Evolutionary conservation across 2,329 filamentous ascomycete species (phyloP), one percentile per base, ranked within the genome.

Genomic region (Keithomyces neogunnii): DNA sequence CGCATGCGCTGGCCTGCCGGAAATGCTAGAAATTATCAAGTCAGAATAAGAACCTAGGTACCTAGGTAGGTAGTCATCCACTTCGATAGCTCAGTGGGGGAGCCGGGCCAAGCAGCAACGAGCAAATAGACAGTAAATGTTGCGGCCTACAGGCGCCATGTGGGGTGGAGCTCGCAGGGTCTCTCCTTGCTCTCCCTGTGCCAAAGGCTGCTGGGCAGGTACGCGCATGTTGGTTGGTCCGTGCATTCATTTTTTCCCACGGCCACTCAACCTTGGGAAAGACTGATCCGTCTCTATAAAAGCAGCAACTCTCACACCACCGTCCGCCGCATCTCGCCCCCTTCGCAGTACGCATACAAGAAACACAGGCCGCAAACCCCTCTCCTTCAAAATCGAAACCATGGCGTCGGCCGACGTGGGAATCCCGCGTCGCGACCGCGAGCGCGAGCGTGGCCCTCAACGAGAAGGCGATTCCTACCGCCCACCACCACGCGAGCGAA

Each of bases 381-480:
- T 42, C 19, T 28, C 40, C 13, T 7, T 10, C 32, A 28, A 29
- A 8, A 47, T 38, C 45, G 11, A 10, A 30, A 47, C 26, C 56
- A 75, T 76, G 73, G 73, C 73, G 50, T 74, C 73, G 57, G 71
- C 72, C 59, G 67, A 73, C 52, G 67, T 70, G 56, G 66, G 64
- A 55, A 66, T 69, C 52, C 68, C 68, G 55, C 68, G 62, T 57
- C 70, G 68, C 60, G 67, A 68, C 52, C 67, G 66, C 38, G 52
- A 54, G 36, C 49, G 46, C 28, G 47, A 46, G 11, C 53, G 55
- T 56, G 55, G 51, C 47, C 53, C 43, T 36, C 57, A 51, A 45
- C 73, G 73, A 60, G 73, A 75, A 65, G 74, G 65, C 45, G 77
- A 80, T 62, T 76, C 69, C 48, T 80, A 80, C 56, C 71, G 74